Evolutionary conservation across 495 filamentous ascomycete genomes (phyloP), one percentile per base, ranked within the genome.

Genomic region (Daldinia caldariorum): DNA sequence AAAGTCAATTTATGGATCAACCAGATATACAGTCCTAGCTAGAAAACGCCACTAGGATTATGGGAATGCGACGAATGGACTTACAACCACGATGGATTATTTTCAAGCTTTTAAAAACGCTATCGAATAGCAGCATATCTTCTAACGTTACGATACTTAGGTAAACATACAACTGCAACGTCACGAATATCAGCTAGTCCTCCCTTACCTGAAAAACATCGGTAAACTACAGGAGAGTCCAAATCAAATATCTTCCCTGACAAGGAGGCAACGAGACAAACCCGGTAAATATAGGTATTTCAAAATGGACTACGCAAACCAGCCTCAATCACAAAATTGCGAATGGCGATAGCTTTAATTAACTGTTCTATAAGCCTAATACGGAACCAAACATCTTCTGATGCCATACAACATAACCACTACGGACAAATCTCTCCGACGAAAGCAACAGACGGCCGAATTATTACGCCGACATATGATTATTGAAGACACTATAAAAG

Each of bases 1-100:
- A 93, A 90, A 76, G 88, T 89, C 16, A 82, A 78, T 43, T 67
- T 38, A 10, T 93, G 89, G 86, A 79, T 93, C 35, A 73, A 75
- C n/a, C 83, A 88, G 66, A 88, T 91, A 34, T 71, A 70, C 39
- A 41, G 51, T 31, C 22, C 10, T 0, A 32, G 49, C 29, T 53
- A 16, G 14, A 20, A 32, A 1, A 31, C 7, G 26, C 16, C 41
- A 41, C 10, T 58, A n/a, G 22, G 31, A 26, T 26, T 26, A 1
- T 26, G 26, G 1, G 26, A 26, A 26, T 26, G 26, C 26, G 26
- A 26, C 26, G 26, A 26, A 26, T 26, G 26, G 26, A 1, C 26
- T 26, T 3, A 3, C 26, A 26, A 26, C 26, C 26, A 26, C 26
- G 26, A 26, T 26, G 3, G 26, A 26, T n/a, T n/a, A 26, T 1